Percentiles rank a stretch among this genome's conserved stretches.
phyloP scores from a whole-genome alignment of 495 filamentous ascomycete species.

The Xylaria telfairii region DNA sequence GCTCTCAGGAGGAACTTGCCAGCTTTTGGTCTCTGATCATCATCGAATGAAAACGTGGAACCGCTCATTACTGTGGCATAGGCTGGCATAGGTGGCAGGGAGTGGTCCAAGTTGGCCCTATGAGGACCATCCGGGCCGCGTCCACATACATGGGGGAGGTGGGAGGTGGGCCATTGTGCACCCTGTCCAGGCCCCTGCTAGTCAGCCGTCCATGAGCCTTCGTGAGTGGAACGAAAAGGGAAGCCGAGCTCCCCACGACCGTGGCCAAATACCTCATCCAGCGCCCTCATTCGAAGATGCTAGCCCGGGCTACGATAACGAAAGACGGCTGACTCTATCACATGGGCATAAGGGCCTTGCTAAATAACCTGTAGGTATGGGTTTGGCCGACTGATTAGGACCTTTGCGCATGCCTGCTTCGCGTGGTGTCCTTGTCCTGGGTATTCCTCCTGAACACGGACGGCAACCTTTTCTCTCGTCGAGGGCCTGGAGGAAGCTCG shows the following conservation, averaged over 20 bases:
- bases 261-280: slow-evolving; percentile 41
- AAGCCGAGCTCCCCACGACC: slow-evolving; percentile 29
- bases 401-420: slow-evolving; percentile 17
- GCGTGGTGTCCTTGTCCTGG: background rate
- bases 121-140: slow-evolving; percentile 29
- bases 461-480: background rate
- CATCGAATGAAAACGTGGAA: slow-evolving; percentile 41
- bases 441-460: background rate
- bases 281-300: slow-evolving; percentile 30
- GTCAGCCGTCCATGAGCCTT: slow-evolving; percentile 40
- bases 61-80: slow-evolving; percentile 38
- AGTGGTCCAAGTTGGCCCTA: slow-evolving; percentile 44
- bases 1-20: slow-evolving; percentile 23
- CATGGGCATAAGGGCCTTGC: slow-evolving; percentile 23
- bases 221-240: slow-evolving; percentile 34
- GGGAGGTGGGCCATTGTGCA: slow-evolving; percentile 38
- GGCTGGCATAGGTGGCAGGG: slow-evolving; percentile 42
- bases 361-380: slow-evolving; percentile 5
- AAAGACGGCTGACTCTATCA: slow-evolving; percentile 28
- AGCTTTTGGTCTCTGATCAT: slow-evolving; percentile 36
- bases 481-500: background rate
- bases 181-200: slow-evolving; percentile 41
- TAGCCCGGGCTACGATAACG: slow-evolving; percentile 8
- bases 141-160: slow-evolving; percentile 31
- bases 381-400: background rate